Evolutionary conservation across 495 filamentous ascomycete species (phyloP).

Genomic region (Penicillium antarcticum): DNA sequence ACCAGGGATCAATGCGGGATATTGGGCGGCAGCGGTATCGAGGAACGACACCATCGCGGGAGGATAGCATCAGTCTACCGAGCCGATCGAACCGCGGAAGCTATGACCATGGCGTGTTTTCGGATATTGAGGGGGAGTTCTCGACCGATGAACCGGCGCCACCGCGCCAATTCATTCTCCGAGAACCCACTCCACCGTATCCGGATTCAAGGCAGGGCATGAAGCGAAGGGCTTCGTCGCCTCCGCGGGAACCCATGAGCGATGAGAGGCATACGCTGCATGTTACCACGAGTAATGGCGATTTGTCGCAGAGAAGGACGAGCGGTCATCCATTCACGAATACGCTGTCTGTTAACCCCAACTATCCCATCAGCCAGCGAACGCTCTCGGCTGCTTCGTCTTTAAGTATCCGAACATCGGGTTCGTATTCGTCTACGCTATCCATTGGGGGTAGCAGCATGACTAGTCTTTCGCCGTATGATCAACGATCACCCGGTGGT

Average conservation of each 20-base stretch:
- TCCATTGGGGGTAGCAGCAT: conserved; percentile 68
- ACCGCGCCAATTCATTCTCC: conserved; percentile 57
- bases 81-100: conserved; percentile 55
- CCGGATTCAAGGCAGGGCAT: conserved; percentile 52
- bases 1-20: conserved; percentile 33
- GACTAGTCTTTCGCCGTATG: conserved; percentile 68
- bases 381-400: conserved; percentile 76
- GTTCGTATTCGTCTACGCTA: conserved; percentile 70
- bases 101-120: conserved; percentile 60
- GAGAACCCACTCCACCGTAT: conserved; percentile 50
- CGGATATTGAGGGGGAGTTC: conserved; percentile 62
- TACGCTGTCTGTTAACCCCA: conserved; percentile 54
- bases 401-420: conserved; percentile 59
- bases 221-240: conserved; percentile 81
- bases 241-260: conserved; percentile 68
- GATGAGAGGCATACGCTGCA: conserved; percentile 62
- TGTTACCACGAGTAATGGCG: conserved; percentile 54
- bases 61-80: conserved; percentile 44
- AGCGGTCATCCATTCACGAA: conserved; percentile 55
- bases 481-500: conserved; percentile 69
- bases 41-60: conserved; percentile 45
- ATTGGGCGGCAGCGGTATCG: conserved; percentile 32
- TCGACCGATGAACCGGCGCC: conserved; percentile 62
- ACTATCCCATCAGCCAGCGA: conserved; percentile 57
- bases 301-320: conserved; percentile 65